Base-by-base conservation (phyloP, 768 basidiomycete genomes). In the Lactifluus piperatus region DNA sequence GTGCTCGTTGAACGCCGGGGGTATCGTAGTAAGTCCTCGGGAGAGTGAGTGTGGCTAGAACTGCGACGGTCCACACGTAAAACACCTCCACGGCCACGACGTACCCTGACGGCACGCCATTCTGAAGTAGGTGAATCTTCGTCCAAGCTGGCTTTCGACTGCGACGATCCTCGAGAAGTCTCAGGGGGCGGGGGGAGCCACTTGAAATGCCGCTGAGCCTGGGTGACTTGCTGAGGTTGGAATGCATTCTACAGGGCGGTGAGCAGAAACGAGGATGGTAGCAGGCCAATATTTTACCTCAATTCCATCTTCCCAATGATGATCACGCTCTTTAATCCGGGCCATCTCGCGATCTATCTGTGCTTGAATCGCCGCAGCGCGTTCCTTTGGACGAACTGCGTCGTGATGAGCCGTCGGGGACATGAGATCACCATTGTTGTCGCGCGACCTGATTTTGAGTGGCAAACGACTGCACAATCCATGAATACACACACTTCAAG, bases 251-350 rank as follows among this genome's bases (percentile, higher is more conserved):
- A 36, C 4, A 51, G 47, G 46, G 29, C 20, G 4, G 54, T 48
- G 56, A 60, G 58, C 27, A 43, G 54, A 43, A 13, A 58, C 16
- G 41, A 49, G 9, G 54, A 45, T 14, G 39, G 6, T 26, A 16
- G 48, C 32, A 37, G 26, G 22, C 24, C 46, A 36, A 56, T 51
- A 2, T 71, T 80, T 68, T 68, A 91, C 88, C 71, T 97, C 94
- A 63, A 91, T 78, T 53, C 78, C 76, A 68, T 97, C 94, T 65
- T 95, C 94, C 86, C 91, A 95, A 51, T 83, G 79, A 50, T 84
- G 79, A 66, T 94, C 88, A 49, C 77, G 71, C 50, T 93, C 88
- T 68, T 85, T 86, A 69, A 85, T 63, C 37, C 63, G 75, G 26
- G 70, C 74, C 68, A 86, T 71, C 46, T 80, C 76, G n/a, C 76